A percentile compares a stretch with the other conserved stretches of the same genome.
These are phyloP conservation scores for Aspergillus unguis DNA, from an alignment of 2,329 filamentous ascomycete species.

Conservation along the genomic window DNA sequence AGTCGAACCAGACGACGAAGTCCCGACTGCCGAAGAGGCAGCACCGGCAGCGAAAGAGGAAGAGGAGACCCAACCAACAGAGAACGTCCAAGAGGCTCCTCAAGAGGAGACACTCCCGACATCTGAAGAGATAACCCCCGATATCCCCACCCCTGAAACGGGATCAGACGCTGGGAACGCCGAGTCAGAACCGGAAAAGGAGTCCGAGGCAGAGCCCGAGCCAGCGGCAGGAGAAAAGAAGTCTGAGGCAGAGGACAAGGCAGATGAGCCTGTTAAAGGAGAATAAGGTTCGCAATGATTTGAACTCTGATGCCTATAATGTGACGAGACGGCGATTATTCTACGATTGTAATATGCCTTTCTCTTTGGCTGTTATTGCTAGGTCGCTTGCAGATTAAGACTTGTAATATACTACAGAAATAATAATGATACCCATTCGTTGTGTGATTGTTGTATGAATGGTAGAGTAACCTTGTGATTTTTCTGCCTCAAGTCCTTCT, in stretches of 20 bases:
- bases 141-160: not conserved
- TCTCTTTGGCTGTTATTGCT: conserved; percentile 9
- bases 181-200: conserved; percentile 6
- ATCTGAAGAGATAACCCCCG: conserved; percentile 2
- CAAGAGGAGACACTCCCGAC: not conserved
- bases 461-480: not conserved
- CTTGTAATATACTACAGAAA: conserved; percentile 20
- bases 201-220: not conserved
- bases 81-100: not conserved
- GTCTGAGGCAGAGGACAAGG: not conserved
- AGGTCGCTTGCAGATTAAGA: not conserved
- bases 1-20: conserved; percentile 18
- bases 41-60: not conserved
- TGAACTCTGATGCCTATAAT: not conserved
- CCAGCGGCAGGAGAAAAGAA: conserved; percentile 4
- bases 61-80: not conserved
- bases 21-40: conserved; percentile 3
- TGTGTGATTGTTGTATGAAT: not conserved
- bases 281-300: conserved; percentile 2
- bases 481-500: not conserved
- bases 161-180: not conserved
- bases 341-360: conserved; percentile 19
- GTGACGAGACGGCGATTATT: conserved; percentile 14
- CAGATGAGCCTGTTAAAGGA: conserved; percentile 13
- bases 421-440: conserved; percentile 24